Percentiles rank a stretch among this genome's conserved stretches.
These are phyloP conservation scores for Beauveria sp. DNA, from an alignment of 2,329 filamentous ascomycete species.

Conservation along the genomic window DNA sequence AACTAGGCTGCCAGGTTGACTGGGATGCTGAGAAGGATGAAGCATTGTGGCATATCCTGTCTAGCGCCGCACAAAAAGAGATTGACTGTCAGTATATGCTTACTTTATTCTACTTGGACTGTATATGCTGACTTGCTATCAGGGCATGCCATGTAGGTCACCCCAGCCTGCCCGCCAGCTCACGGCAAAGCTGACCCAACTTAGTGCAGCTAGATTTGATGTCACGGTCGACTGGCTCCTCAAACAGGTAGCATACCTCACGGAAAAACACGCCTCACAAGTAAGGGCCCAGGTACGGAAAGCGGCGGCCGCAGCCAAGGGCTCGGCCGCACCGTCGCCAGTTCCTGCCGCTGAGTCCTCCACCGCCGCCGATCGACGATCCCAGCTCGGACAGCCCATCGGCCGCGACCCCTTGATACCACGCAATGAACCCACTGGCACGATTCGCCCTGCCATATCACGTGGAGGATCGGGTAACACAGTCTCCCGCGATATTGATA, in stretches of 20 bases:
- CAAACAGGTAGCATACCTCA: constrained; percentile 89
- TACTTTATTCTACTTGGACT: not conserved
- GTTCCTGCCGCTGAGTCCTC: constrained; percentile 41
- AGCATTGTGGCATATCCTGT: constrained; percentile 82
- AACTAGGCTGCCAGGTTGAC: constrained; percentile 52
- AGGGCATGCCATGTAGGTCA: constrained; percentile 66
- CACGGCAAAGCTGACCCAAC: constrained; percentile 16
- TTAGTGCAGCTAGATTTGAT: constrained; percentile 66
- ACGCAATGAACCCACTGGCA: constrained; percentile 38
- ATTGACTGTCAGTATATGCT: constrained; percentile 67
- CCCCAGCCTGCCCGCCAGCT: not conserved
- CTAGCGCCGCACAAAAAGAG: constrained; percentile 70
- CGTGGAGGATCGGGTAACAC: constrained; percentile 41
- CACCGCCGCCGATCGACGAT: constrained; percentile 31
- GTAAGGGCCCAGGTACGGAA: constrained; percentile 86
- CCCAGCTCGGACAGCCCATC: constrained; percentile 48
- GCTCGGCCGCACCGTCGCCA: constrained; percentile 51
- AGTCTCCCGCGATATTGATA: constrained; percentile 29
- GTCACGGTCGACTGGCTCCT: constrained; percentile 84
- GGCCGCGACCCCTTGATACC: constrained; percentile 49
- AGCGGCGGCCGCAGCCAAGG: constrained; percentile 50
- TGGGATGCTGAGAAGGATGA: constrained; percentile 87
- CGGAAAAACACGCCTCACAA: constrained; percentile 82
- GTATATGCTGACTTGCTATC: not conserved
- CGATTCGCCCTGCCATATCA: constrained; percentile 37